These are phyloP conservation scores for Pseudophaeomoniella oleicola DNA, from an alignment of 2,329 filamentous ascomycete genomes.

Conservation along the genomic window DNA sequence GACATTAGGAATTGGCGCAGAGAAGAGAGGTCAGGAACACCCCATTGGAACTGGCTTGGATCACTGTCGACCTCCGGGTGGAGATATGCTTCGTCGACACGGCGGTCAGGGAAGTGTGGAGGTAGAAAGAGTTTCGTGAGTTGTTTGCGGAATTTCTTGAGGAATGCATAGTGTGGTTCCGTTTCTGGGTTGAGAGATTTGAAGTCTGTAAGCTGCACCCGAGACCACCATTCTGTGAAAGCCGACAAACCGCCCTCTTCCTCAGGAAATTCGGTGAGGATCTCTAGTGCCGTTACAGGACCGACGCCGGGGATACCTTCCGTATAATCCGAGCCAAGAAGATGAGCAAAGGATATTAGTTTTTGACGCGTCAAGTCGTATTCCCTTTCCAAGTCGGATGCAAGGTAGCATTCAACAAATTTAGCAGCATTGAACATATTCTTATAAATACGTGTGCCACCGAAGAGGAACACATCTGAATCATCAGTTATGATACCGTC, in stretches of 20 bases:
- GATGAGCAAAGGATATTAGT: constrained; percentile 77
- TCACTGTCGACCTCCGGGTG: constrained; percentile 72
- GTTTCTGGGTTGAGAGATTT: constrained; percentile 43
- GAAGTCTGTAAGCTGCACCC: constrained; percentile 54
- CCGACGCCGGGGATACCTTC: constrained; percentile 83
- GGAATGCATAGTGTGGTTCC: constrained; percentile 48
- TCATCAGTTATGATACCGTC: constrained; percentile 98
- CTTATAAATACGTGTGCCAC: constrained; percentile 91
- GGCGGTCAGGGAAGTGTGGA: constrained; percentile 58
- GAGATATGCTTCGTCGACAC: constrained; percentile 72
- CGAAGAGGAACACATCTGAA: constrained; percentile 91
- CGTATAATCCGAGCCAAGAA: constrained; percentile 89
- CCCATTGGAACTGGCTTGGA: constrained; percentile 79
- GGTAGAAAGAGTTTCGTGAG: constrained; percentile 77
- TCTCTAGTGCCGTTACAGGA: constrained; percentile 86
- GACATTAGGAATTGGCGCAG: constrained; percentile 73
- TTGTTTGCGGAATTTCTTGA: constrained; percentile 76
- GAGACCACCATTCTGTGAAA: constrained; percentile 79
- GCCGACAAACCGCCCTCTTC: constrained; percentile 44
- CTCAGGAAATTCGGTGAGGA: constrained; percentile 73
- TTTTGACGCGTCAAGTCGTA: constrained; percentile 74
- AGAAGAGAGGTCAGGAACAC: constrained; percentile 80
- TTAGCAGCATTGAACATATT: constrained; percentile 99
- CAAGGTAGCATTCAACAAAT: constrained; percentile 89
- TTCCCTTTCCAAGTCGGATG: constrained; percentile 72